Base-by-base conservation (phyloP, 768 basidiomycete genomes). In the Macrocybe gigantea region DNA sequence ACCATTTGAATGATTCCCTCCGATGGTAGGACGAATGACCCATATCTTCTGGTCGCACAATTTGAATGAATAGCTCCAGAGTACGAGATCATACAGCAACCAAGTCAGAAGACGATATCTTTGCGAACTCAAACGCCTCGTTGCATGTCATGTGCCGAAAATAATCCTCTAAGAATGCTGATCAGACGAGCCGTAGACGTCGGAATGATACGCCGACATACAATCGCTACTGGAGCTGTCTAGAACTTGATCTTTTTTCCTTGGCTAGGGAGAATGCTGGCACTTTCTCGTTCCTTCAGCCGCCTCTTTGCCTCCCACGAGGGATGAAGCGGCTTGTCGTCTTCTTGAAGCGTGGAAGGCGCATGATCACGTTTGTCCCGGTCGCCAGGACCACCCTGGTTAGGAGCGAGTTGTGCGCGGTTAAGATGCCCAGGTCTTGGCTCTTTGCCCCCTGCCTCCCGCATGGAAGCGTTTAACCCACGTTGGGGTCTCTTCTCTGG, bases 291-390 rank as follows among this genome's bases (percentile, higher is more conserved):
- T 68, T 85, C 80, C 66, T 87, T 91, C 50, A 84, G 64, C 63
- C 80, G 83, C 65, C 75, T 77, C 69, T 94, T 97, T 5, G 96
- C 96, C 64, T 90, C 90, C 95, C 96, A 99, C 10, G 92, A 95
- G 2, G 96, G 95, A 66, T 99, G 96, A 47, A 96, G 54, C 31
- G 79, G 72, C 51, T 62, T 59, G 14, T 65, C 61, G 60, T 73
- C 61, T 5, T 35, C 45, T 47, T 52, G 49, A 30, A 32, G 41
- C 22, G 50, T 6, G 31, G 51, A 35, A 29, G 48, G 13, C 15
- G 49, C 15, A 22, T 29, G 14, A 13, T 44, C n/a, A 39, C 32
- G 35, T 49, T 46, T 38, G 48, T 45, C 22, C 6, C 10, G 5
- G 32, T 12, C 13, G 12, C 42, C 42, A 44, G 31, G 29, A 31